Evolutionary conservation across 108 stramenopile species (phyloP).

Genomic region (Fragilaria radians): DNA sequence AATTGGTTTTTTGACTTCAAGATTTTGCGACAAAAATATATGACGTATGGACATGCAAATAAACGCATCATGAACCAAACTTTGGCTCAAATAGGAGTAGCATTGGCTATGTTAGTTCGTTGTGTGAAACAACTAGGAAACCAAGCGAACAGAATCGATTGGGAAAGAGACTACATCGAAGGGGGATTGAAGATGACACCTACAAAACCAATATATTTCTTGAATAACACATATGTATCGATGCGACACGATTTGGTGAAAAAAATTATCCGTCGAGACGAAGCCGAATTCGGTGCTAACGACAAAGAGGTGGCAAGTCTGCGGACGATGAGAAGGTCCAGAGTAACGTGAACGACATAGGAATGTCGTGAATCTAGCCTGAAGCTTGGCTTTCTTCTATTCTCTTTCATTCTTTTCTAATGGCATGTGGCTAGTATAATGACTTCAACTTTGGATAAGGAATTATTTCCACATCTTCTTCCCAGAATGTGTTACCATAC

Average conservation of each 20-base stretch:
- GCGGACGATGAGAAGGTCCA: too few relatives aligned
- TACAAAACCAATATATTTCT: not conserved
- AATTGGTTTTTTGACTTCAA: conserved; percentile 21
- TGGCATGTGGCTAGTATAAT: too few relatives aligned
- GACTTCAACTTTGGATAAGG: too few relatives aligned
- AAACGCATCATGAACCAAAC: conserved; percentile 12
- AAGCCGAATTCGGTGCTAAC: not conserved
- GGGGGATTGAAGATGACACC: not conserved
- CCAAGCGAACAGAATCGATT: not conserved
- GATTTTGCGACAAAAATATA: conserved; percentile 29
- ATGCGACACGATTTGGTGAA: not conserved
- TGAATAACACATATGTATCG: not conserved
- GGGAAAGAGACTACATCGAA: not conserved
- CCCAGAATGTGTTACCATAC: too few relatives aligned
- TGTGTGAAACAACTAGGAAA: conserved; percentile 11
- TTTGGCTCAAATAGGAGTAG: conserved; percentile 12
- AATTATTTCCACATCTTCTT: too few relatives aligned
- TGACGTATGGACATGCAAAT: conserved; percentile 33
- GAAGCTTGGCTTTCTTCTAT: too few relatives aligned
- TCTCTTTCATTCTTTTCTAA: too few relatives aligned
- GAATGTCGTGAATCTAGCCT: too few relatives aligned
- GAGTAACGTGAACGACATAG: too few relatives aligned
- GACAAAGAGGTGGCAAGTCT: not conserved
- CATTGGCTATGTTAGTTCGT: conserved; percentile 17
- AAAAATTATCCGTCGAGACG: not conserved